These are phyloP conservation scores for Saccharomycopsis fermentans DNA, from an alignment of 805 yeast genomes.

Conservation along the genomic window DNA sequence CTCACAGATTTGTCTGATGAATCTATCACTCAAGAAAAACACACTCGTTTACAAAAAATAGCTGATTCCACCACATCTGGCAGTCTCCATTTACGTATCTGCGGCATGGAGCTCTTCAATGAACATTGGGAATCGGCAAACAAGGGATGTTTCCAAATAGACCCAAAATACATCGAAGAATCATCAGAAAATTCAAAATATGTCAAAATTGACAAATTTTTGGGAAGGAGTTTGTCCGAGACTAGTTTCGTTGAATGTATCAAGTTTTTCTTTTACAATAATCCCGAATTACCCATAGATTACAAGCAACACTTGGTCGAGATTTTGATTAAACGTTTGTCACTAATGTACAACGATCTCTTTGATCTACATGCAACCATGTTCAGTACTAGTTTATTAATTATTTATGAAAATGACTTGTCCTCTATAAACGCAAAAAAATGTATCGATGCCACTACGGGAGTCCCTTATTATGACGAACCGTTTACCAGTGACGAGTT, in stretches of 20 bases:
- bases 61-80: slow-evolving; percentile 74
- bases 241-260: slow-evolving; percentile 38
- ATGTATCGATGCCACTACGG: slow-evolving; percentile 34
- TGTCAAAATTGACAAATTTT: slow-evolving; percentile 49
- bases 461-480: slow-evolving; percentile 32
- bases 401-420: slow-evolving; percentile 62
- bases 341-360: slow-evolving; percentile 55
- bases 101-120: slow-evolving; percentile 68
- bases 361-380: slow-evolving; percentile 52
- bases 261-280: slow-evolving; percentile 33
- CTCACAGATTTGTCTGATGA: slow-evolving; percentile 46
- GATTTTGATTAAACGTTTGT: slow-evolving; percentile 49
- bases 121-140: slow-evolving; percentile 19
- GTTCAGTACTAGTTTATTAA: slow-evolving; percentile 61
- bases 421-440: not conserved
- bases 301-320: slow-evolving; percentile 31
- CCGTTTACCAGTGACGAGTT: slow-evolving; percentile 28
- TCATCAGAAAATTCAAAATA: slow-evolving; percentile 23
- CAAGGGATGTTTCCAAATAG: not conserved
- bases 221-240: slow-evolving; percentile 51
- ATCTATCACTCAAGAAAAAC: slow-evolving; percentile 47
- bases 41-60: slow-evolving; percentile 49
- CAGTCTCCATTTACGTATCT: slow-evolving; percentile 59
- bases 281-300: slow-evolving; percentile 24
- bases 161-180: slow-evolving; percentile 5